Evolutionary conservation across 495 filamentous ascomycete genomes (phyloP).

Genomic region (Alectoria sarmentosa): DNA sequence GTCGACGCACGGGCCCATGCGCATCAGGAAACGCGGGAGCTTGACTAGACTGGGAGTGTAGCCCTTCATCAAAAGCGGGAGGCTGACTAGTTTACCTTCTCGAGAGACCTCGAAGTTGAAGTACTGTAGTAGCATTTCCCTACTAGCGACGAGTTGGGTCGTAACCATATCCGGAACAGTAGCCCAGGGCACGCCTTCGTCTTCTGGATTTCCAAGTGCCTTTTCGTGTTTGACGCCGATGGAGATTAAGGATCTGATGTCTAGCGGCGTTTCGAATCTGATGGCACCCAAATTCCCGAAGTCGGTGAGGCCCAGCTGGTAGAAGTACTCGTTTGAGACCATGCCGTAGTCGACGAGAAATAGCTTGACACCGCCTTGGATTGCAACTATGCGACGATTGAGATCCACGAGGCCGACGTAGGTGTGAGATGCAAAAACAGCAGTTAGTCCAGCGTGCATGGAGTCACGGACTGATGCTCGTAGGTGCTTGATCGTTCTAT

Average conservation of each 20-base stretch:
- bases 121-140: slow-evolving; percentile 89
- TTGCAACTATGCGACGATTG: slow-evolving; percentile 74
- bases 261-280: slow-evolving; percentile 66
- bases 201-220: slow-evolving; percentile 30
- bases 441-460: slow-evolving; percentile 86
- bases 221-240: slow-evolving; percentile 66
- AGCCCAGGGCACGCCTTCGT: slow-evolving; percentile 55
- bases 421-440: slow-evolving; percentile 81
- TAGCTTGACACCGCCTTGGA: slow-evolving; percentile 89
- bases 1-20: slow-evolving; percentile 80
- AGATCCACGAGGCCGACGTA: slow-evolving; percentile 94
- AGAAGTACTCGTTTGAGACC: slow-evolving; percentile 85
- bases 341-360: slow-evolving; percentile 93
- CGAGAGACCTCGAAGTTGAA: slow-evolving; percentile 79
- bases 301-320: slow-evolving; percentile 92
- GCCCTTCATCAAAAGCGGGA: slow-evolving; percentile 83
- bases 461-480: slow-evolving; percentile 71
- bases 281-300: slow-evolving; percentile 94
- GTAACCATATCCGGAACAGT: slow-evolving; percentile 57
- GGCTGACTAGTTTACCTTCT: slow-evolving; percentile 64
- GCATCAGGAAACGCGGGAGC: slow-evolving; percentile 79
- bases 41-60: slow-evolving; percentile 83
- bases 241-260: slow-evolving; percentile 59
- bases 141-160: slow-evolving; percentile 57
- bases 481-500: slow-evolving; percentile 76